Evolutionary conservation across 2,329 filamentous ascomycete species (phyloP), one percentile per base, ranked within the genome.

Genomic region (Paraphoma sp.): DNA sequence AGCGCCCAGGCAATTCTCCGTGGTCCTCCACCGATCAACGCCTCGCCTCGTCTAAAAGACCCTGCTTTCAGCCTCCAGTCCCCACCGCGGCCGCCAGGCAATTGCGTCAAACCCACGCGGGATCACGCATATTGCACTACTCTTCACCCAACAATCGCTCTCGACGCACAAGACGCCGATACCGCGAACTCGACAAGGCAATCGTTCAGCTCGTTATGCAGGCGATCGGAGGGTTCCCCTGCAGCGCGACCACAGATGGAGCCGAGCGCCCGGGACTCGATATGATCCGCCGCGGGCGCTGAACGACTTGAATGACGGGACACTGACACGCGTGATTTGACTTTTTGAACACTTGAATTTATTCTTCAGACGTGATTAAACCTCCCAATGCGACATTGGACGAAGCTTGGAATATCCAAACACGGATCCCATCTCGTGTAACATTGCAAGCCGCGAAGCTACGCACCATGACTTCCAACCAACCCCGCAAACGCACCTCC

Each of bases 401-500:
- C 23, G 5, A 23, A 23, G 23, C 23, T 23, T 23, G 23, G 23
- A 23, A 3, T 23, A 23, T 23, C 23, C 23, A 23, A 23, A 23
- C 23, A 23, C 23, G 23, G 23, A 23, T 23, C 23, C 23, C 23
- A 23, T 23, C 23, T 23, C 23, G 23, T 23, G 23, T 23, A 23
- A 23, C 23, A 23, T 23, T 23, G 23, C 23, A 23, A 23, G 23
- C 23, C 23, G 23, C n/a, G 18, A 23, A 38, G 46, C 11, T 10
- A 36, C 12, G 10, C 17, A 28, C 30, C 10, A 60, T 60, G 57
- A 46, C 50, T 23, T 23, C 23, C 7, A 30, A 47, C 38, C 48
- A 30, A 12, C 60, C 64, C 29, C 59, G 63, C 44, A 65, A 62
- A 51, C 61, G 59, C 36, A 55, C 38, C 53, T 42, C 43, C 7